Base-by-base conservation (phyloP, 495 filamentous ascomycete genomes). In the Penicillium bialowiezense region DNA sequence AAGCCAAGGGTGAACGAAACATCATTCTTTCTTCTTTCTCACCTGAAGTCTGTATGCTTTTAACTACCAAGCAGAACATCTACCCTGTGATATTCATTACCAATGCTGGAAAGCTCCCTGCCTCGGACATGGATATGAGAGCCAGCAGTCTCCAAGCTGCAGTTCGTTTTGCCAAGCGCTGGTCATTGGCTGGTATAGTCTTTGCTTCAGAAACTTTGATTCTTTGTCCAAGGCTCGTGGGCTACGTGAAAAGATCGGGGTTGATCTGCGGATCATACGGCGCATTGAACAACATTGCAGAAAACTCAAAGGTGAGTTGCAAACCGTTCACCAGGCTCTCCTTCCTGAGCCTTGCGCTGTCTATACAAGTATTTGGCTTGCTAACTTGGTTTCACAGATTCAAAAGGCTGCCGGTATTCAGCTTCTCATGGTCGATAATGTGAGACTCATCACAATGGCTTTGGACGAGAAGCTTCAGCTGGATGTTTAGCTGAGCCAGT, bases 11-110 rank as follows among this genome's bases (percentile, higher is more conserved):
- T 14, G 41, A 52, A 8, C 62, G 70, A 7, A 48, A 43, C 9
- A 73, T 76, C 9, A 58, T 73, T 3, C 50, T 77, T 10, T 69
- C 69, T 1, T 69, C 72, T 1, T 76, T 76, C 47, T 73, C 52
- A 29, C 70, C 73, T 7, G 70, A 76, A 32, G 31, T 76, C 15
- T 74, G 71, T 50, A 71, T 75, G 13, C 54, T 73, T 3, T 52
- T 74, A 1, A 47, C 60, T 0, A 35, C 52, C 21, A 77, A 76
- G 49, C 70, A 76, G 51, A 39, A 55, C 9, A 52, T 33, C 7
- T 73, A 67, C 39, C 69, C 73, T 3, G 58, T 75, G 19, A 49
- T 75, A n/a, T 72, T 75, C 41, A 53, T 71, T 33, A 67, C 46
- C 18, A 61, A 75, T 44, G 59, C 71, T 9, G 63, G 59, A 26